phyloP scores from a whole-genome alignment of 2,329 filamentous ascomycete genomes.

The Cadophora gregata region DNA sequence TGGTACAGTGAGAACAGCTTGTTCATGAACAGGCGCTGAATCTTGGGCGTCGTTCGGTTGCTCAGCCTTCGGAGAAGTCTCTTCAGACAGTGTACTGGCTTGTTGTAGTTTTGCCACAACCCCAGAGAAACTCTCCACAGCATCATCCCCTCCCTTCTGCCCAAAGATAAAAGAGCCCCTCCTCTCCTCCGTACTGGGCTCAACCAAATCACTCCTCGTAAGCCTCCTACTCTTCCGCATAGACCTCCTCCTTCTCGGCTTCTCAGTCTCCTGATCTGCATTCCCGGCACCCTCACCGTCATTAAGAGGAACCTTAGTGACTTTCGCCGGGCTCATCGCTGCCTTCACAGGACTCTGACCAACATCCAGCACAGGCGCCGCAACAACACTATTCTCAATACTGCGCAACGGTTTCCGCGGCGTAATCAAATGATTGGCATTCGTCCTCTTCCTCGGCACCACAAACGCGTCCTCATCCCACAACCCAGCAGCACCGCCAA shows the following conservation, averaged over 20 bases:
- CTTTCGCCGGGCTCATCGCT: neutral
- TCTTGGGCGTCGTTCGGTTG: neutral
- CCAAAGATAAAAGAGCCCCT: constrained; percentile 16
- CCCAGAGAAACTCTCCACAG: constrained; percentile 6
- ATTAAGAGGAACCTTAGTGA: constrained; percentile 13
- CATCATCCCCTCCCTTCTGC: neutral
- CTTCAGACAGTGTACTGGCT: neutral
- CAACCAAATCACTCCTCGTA: constrained; percentile 17
- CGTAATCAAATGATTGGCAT: constrained; percentile 43
- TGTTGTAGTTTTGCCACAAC: neutral
- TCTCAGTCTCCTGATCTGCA: constrained; percentile 18
- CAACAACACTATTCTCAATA: constrained; percentile 14
- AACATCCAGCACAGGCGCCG: constrained; percentile 13
- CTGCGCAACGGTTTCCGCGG: constrained; percentile 40
- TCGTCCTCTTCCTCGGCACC: constrained; percentile 43
- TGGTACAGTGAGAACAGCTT: neutral
- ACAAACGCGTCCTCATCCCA: constrained; percentile 34
- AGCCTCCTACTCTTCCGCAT: constrained; percentile 34
- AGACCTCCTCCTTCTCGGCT: constrained; percentile 35
- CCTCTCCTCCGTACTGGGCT: constrained; percentile 13
- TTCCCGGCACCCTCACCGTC: neutral
- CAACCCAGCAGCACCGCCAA: neutral
- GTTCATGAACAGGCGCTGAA: neutral
- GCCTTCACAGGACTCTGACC: neutral
- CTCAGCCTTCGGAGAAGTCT: neutral